These are phyloP conservation scores for Gracilaria vermiculophylla DNA, from an alignment of 23 red algal genomes.

Conservation along the genomic window DNA sequence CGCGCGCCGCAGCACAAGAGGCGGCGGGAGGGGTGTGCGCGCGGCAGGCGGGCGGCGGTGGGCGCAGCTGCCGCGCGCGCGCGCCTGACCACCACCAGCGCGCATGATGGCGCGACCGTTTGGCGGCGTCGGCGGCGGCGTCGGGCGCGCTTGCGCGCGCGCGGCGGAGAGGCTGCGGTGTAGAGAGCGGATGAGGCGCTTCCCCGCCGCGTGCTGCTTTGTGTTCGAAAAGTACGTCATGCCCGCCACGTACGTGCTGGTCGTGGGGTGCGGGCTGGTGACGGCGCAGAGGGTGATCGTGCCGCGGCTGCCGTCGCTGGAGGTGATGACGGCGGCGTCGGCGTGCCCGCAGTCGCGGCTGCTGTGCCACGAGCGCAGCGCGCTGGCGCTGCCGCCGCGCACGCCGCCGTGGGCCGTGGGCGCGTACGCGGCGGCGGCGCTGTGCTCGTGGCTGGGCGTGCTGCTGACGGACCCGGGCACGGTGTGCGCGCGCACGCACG, in stretches of 20 bases:
- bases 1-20: too few relatives aligned
- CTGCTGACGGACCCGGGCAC: slow-evolving; percentile 51
- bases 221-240: slow-evolving; percentile 66
- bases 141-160: neutral
- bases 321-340: neutral
- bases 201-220: neutral
- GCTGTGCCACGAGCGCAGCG: slow-evolving; percentile 26
- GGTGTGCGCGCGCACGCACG: neutral
- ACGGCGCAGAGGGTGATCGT: neutral
- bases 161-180: neutral
- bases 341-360: slow-evolving; percentile 45
- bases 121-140: too few relatives aligned
- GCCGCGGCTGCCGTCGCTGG: neutral
- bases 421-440: slow-evolving; percentile 1
- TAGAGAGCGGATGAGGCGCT: neutral
- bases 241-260: slow-evolving; percentile 31
- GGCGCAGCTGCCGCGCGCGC: too few relatives aligned
- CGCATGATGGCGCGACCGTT: neutral
- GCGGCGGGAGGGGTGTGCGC: too few relatives aligned
- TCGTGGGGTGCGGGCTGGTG: slow-evolving; percentile 24
- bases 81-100: too few relatives aligned
- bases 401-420: slow-evolving; percentile 5
- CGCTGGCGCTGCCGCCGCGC: slow-evolving; percentile 27
- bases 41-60: too few relatives aligned
- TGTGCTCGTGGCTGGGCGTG: slow-evolving; percentile 41